Conservation (phyloP, 805 yeast species). For the Hanseniaspora hatyaiensis region DNA sequence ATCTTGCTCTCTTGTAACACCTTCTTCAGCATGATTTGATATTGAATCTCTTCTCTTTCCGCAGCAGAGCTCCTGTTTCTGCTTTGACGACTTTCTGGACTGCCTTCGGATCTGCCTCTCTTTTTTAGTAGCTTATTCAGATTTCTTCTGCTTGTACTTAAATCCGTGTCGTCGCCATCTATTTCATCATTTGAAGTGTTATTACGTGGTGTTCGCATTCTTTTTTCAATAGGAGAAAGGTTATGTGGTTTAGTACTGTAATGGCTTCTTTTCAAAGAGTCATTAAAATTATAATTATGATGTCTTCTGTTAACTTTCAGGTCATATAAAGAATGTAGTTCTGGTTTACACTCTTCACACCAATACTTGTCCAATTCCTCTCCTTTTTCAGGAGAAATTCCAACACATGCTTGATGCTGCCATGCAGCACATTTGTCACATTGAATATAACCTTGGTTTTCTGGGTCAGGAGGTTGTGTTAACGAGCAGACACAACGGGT, state of each 20-base stretch:
- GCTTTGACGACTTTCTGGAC: constrained; percentile 5
- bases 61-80: constrained; percentile 26
- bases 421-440: constrained; percentile 88
- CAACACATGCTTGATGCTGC: constrained; percentile 97
- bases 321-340: constrained; percentile 42
- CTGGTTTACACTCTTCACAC: constrained; percentile 88
- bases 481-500: constrained; percentile 38
- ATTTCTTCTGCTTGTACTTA: background rate
- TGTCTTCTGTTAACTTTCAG: constrained; percentile 22
- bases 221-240: constrained; percentile 18
- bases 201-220: constrained; percentile 25
- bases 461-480: constrained; percentile 34
- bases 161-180: constrained; percentile 17
- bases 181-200: constrained; percentile 17
- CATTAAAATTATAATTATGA: constrained; percentile 37
- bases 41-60: constrained; percentile 35
- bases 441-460: constrained; percentile 59
- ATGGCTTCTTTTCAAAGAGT: constrained; percentile 39
- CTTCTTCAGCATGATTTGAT: constrained; percentile 33
- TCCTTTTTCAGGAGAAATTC: constrained; percentile 46
- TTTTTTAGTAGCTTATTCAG: background rate
- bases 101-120: constrained; percentile 1
- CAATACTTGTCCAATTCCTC: constrained; percentile 78
- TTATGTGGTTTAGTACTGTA: constrained; percentile 33
- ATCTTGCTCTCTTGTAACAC: constrained; percentile 34